Conservation (phyloP, 2,329 filamentous ascomycete species). For the Pyricularia sp. region DNA sequence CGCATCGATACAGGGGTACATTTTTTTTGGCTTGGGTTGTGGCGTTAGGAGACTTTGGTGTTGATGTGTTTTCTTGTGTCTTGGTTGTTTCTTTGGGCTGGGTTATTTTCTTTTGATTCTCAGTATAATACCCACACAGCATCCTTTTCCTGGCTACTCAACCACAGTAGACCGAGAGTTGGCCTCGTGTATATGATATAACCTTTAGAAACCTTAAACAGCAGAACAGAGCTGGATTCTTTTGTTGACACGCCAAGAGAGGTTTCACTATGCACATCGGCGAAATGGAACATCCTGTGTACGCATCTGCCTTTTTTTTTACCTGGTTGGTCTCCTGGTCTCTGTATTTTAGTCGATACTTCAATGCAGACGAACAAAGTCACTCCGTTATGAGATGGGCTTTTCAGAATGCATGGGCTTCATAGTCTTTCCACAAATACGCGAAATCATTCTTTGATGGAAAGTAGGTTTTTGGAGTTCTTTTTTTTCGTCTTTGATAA, state of each 20-base stretch:
- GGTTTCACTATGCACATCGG: not conserved
- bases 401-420: not conserved
- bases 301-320: not conserved
- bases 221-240: not conserved
- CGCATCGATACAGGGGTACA: not conserved
- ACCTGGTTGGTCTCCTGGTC: not conserved
- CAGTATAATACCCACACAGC: constrained; percentile 1
- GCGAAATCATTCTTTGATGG: not conserved
- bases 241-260: not conserved
- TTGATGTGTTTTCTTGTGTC: not conserved
- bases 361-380: not conserved
- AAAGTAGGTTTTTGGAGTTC: not conserved
- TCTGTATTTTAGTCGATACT: not conserved
- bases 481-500: not conserved
- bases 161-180: not conserved
- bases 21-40: not conserved
- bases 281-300: not conserved
- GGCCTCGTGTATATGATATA: not conserved
- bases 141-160: not conserved
- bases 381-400: not conserved
- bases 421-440: not conserved
- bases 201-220: not conserved
- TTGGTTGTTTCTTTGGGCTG: not conserved
- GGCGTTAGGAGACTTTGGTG: not conserved
- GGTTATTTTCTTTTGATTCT: not conserved